Conservation (phyloP, 2,329 filamentous ascomycete species). For the Diaporthe aspalathi region DNA sequence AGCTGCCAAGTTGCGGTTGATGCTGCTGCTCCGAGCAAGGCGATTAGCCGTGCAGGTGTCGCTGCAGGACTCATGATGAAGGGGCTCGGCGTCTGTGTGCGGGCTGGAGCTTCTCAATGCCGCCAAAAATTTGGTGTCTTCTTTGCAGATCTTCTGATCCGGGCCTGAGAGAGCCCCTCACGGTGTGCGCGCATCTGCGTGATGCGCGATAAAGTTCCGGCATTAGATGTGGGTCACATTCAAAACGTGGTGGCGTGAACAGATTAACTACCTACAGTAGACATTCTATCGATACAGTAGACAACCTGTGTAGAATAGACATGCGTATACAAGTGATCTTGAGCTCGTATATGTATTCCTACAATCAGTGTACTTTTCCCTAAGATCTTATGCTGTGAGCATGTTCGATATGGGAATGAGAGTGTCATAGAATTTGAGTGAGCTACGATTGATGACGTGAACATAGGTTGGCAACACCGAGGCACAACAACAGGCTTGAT, state of each 20-base stretch:
- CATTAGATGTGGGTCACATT: conserved; percentile 3
- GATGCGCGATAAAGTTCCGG: neutral
- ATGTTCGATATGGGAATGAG: neutral
- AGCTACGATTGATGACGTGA: neutral
- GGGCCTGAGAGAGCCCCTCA: neutral
- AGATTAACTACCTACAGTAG: neutral
- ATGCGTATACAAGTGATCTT: neutral
- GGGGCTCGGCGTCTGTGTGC: neutral
- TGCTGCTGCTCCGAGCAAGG: conserved; percentile 10
- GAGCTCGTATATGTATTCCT: neutral
- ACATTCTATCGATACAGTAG: too few species aligned
- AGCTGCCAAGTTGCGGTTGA: conserved; percentile 32
- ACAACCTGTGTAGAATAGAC: neutral
- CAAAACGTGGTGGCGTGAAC: too few species aligned
- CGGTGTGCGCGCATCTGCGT: neutral
- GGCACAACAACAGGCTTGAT: neutral
- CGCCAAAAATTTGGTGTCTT: too few species aligned
- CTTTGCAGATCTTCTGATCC: neutral
- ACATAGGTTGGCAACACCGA: neutral
- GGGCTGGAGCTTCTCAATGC: neutral
- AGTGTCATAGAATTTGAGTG: neutral
- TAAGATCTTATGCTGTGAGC: neutral
- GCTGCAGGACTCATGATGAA: conserved; percentile 28
- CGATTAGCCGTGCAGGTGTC: neutral
- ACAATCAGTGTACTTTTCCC: neutral